phyloP scores from a whole-genome alignment of 345 rosid genomes.

The Euphorbia peplus region DNA sequence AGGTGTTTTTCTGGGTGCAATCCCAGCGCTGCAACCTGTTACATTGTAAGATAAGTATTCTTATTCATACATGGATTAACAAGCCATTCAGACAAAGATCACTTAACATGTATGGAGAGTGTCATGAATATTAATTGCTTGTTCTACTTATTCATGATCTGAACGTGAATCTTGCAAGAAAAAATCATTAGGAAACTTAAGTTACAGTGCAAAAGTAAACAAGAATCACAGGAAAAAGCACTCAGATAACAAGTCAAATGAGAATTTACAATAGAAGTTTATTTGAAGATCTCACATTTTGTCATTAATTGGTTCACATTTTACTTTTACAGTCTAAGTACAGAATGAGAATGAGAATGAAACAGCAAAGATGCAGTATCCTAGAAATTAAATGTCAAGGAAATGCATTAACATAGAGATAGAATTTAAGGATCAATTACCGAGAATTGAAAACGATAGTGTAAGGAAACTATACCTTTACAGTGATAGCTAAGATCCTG shows the following conservation, averaged over 20 bases:
- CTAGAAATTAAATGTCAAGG: background rate
- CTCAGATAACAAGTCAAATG: background rate
- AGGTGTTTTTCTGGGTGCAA: conserved; percentile 84
- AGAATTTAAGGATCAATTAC: background rate
- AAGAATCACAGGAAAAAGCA: background rate
- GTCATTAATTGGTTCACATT: background rate
- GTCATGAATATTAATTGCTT: background rate
- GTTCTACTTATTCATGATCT: background rate
- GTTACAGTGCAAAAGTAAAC: no score
- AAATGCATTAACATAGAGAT: background rate
- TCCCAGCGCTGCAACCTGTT: conserved; percentile 93
- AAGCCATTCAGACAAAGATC: background rate
- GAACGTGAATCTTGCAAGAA: background rate
- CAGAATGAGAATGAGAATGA: background rate
- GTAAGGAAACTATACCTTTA: conserved; percentile 52
- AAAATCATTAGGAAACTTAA: background rate
- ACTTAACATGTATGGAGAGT: background rate
- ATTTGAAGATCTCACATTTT: conserved; percentile 3
- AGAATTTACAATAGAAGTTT: background rate
- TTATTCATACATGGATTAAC: background rate
- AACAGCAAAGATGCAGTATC: background rate
- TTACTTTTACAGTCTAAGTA: no score
- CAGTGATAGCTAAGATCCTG: conserved; percentile 65
- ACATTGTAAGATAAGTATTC: conserved; percentile 9
- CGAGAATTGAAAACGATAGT: background rate